Percentiles rank a stretch among this genome's conserved stretches.
Conservation (phyloP, 1,284 basidiomycete genomes). For the Anthracocystis panici-leucophaei region DNA sequence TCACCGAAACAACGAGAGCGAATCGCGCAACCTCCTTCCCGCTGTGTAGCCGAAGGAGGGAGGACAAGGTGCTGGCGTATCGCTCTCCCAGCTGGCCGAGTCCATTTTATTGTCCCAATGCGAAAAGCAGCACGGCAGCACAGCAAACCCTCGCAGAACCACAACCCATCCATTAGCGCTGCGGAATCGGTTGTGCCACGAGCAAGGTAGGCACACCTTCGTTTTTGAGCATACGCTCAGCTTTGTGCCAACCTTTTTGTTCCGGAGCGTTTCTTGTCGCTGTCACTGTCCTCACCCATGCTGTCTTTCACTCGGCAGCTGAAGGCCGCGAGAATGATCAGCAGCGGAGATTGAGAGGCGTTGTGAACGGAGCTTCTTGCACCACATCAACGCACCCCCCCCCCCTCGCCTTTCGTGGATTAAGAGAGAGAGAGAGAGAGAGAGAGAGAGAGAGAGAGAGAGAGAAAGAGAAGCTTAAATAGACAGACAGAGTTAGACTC, state of each 20-base stretch:
- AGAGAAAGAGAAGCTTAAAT: too few species aligned
- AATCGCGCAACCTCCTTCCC: not conserved
- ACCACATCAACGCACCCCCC: too few species aligned
- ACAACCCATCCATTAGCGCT: constrained; percentile 4
- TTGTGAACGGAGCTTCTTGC: too few species aligned
- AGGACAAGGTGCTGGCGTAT: not conserved
- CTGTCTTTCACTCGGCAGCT: too few species aligned
- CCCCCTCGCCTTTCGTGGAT: too few species aligned
- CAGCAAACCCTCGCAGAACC: not conserved
- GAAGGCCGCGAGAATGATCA: too few species aligned
- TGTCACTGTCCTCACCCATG: too few species aligned
- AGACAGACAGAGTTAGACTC: not conserved
- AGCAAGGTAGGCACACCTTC: not conserved
- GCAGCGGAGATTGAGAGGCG: too few species aligned
- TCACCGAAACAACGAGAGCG: not conserved
- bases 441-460: too few species aligned
- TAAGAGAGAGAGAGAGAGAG: too few species aligned
- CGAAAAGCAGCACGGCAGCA: not conserved
- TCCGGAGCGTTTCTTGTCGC: too few species aligned
- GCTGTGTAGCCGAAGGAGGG: not conserved
- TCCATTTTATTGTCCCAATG: constrained; percentile 1
- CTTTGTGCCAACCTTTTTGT: too few species aligned
- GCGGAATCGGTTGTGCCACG: not conserved
- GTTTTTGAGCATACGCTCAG: not conserved
- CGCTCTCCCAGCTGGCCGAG: not conserved